Conservation (phyloP, 306 rosid genomes). For the Prunus kanzakura region DNA sequence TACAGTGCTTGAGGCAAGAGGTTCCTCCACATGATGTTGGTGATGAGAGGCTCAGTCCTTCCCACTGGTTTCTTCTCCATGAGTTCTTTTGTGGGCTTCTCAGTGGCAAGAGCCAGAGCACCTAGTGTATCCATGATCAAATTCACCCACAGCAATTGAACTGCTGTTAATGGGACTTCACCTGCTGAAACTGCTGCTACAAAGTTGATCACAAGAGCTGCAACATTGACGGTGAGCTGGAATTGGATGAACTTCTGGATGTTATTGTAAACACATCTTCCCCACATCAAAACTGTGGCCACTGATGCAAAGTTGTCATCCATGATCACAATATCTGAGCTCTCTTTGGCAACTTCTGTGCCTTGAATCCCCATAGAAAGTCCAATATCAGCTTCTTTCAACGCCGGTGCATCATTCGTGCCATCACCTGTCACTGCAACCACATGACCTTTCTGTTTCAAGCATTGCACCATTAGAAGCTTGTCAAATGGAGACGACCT, state of each 20-base stretch:
- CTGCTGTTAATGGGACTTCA: constrained; percentile 32
- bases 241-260: constrained; percentile 44
- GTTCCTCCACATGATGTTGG: constrained; percentile 46
- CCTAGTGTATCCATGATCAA: constrained; percentile 37
- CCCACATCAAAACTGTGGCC: constrained; percentile 34
- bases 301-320: constrained; percentile 39
- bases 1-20: constrained; percentile 32
- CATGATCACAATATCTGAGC: constrained; percentile 34
- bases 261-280: constrained; percentile 39
- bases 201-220: constrained; percentile 33
- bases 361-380: constrained; percentile 47
- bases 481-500: constrained; percentile 37
- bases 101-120: constrained; percentile 39
- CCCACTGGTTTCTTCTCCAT: constrained; percentile 33
- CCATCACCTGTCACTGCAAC: constrained; percentile 40
- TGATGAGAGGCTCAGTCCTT: constrained; percentile 32
- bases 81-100: constrained; percentile 28
- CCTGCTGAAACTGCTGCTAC: constrained; percentile 33
- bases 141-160: constrained; percentile 36
- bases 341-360: constrained; percentile 30
- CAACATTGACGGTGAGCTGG: constrained; percentile 33
- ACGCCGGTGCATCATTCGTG: constrained; percentile 31
- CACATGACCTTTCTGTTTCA: constrained; percentile 38
- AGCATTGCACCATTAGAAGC: constrained; percentile 33
- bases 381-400: constrained; percentile 39